phyloP scores from a whole-genome alignment of 306 rosid species.

The Lathyrus oleraceus region DNA sequence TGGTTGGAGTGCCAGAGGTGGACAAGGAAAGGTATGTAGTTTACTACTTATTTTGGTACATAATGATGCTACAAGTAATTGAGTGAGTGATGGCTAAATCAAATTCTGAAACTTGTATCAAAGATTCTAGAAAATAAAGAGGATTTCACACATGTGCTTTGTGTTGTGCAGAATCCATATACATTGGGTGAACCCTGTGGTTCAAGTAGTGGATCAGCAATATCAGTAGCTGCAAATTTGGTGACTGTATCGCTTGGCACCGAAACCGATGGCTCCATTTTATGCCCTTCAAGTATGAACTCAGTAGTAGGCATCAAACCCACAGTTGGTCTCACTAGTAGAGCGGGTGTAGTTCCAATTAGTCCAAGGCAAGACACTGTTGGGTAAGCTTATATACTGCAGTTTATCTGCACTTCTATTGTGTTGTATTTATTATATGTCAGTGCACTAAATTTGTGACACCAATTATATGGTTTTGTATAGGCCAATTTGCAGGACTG shows the following conservation, averaged over 20 bases:
- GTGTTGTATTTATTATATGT: not conserved
- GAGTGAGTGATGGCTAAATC: no score
- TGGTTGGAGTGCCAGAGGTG: conserved; percentile 66
- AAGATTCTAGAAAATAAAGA: not conserved
- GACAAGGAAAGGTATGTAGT: conserved; percentile 56
- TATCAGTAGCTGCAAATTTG: conserved; percentile 68
- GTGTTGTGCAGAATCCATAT: conserved; percentile 49
- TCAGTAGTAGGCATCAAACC: conserved; percentile 66
- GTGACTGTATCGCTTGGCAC: conserved; percentile 56
- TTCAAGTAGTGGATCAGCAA: conserved; percentile 68
- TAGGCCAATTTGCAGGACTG: conserved; percentile 69
- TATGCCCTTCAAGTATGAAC: conserved; percentile 50
- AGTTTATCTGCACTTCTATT: not conserved
- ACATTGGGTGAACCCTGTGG: conserved; percentile 50
- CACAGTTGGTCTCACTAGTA: conserved; percentile 73
- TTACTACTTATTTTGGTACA: conserved; percentile 1
- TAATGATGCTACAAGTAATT: no score
- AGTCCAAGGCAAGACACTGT: conserved; percentile 62
- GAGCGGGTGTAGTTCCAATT: conserved; percentile 70
- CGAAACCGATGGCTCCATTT: conserved; percentile 62
- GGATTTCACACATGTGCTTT: not conserved
- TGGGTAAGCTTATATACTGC: conserved; percentile 48
- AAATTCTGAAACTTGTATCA: no score
- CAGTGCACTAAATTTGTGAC: not conserved
- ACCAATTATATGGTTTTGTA: conserved; percentile 18